Conservation (phyloP, 1,284 basidiomycete species). For the Ustilago tritici region DNA sequence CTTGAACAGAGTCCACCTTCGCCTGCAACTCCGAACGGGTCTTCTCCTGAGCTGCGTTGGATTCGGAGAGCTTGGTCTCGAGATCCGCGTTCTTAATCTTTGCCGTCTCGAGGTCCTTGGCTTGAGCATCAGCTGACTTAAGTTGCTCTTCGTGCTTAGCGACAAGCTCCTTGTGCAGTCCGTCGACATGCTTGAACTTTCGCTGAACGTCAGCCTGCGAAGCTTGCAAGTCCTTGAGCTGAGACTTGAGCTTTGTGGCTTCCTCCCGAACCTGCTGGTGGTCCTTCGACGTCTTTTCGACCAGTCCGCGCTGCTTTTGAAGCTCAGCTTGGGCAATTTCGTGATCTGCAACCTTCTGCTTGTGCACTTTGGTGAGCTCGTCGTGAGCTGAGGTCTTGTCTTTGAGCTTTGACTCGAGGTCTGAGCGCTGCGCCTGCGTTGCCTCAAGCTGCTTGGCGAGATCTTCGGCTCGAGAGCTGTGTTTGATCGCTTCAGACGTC, state of each 20-base stretch:
- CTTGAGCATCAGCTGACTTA: slow-evolving; percentile 12
- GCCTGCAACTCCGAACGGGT: slow-evolving; percentile 16
- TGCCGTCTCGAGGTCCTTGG: slow-evolving; percentile 17
- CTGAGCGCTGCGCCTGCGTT: slow-evolving; percentile 11
- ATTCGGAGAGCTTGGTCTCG: slow-evolving; percentile 20
- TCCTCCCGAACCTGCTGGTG: slow-evolving; percentile 24
- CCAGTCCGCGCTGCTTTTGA: slow-evolving; percentile 25
- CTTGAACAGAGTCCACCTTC: slow-evolving; percentile 13
- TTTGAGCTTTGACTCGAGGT: slow-evolving; percentile 23
- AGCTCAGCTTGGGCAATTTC: slow-evolving; percentile 26
- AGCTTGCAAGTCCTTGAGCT: slow-evolving; percentile 17
- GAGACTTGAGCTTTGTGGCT: slow-evolving; percentile 12
- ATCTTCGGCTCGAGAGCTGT: slow-evolving; percentile 14
- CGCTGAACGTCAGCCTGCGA: slow-evolving; percentile 25
- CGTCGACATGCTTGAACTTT: slow-evolving; percentile 18
- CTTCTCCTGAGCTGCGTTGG: slow-evolving; percentile 12
- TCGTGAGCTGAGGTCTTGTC: slow-evolving; percentile 21
- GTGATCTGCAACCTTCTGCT: slow-evolving; percentile 26
- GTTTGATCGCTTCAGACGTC: slow-evolving; percentile 14
- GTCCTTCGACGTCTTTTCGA: slow-evolving; percentile 17
- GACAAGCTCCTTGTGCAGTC: slow-evolving; percentile 17
- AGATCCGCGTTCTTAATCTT: slow-evolving; percentile 22
- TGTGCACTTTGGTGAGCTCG: slow-evolving; percentile 25
- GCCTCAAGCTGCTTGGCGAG: slow-evolving; percentile 35
- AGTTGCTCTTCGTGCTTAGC: slow-evolving; percentile 22